A percentile compares a stretch with the other conserved stretches of the same genome.
These are phyloP conservation scores for Mucor sp. DNA, from an alignment of 371 early-diverging fungal genomes.

Conservation along the genomic window DNA sequence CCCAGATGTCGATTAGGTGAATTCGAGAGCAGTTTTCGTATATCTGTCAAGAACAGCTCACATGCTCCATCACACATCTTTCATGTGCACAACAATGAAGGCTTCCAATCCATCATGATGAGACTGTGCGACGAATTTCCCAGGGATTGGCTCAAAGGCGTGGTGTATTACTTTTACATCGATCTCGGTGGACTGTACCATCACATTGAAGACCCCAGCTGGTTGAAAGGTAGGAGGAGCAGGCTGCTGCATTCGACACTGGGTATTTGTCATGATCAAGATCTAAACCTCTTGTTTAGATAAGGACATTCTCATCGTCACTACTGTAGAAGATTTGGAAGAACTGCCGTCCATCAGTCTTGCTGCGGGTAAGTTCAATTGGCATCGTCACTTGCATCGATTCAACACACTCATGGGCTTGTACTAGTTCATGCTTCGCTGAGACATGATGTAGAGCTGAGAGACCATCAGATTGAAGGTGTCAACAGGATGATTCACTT, in stretches of 20 bases:
- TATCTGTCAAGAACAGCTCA: constrained; percentile 11
- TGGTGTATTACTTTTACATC: constrained; percentile 39
- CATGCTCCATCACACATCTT: constrained; percentile 11
- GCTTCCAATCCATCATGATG: constrained; percentile 23
- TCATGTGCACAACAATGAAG: constrained; percentile 33
- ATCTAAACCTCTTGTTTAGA: constrained; percentile 14
- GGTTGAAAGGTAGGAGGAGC: constrained; percentile 42
- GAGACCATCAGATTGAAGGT: constrained; percentile 46
- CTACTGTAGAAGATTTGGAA: constrained; percentile 23
- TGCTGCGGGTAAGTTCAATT: constrained; percentile 32
- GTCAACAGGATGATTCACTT: constrained; percentile 36
- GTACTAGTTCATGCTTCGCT: constrained; percentile 38
- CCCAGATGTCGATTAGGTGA: constrained; percentile 11
- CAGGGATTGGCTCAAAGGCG: constrained; percentile 22
- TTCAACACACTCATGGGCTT: no score
- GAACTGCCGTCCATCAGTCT: constrained; percentile 35
- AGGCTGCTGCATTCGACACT: background rate
- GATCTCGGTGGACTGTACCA: constrained; percentile 46
- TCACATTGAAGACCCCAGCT: constrained; percentile 30
- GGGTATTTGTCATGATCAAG: background rate
- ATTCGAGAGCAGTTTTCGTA: constrained; percentile 5
- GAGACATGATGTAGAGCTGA: constrained; percentile 26
- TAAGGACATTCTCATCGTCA: constrained; percentile 38
- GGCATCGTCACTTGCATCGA: background rate
- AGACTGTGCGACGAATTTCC: constrained; percentile 32